phyloP scores from a whole-genome alignment of 768 basidiomycete genomes.

The Flagelloscypha sp. region DNA sequence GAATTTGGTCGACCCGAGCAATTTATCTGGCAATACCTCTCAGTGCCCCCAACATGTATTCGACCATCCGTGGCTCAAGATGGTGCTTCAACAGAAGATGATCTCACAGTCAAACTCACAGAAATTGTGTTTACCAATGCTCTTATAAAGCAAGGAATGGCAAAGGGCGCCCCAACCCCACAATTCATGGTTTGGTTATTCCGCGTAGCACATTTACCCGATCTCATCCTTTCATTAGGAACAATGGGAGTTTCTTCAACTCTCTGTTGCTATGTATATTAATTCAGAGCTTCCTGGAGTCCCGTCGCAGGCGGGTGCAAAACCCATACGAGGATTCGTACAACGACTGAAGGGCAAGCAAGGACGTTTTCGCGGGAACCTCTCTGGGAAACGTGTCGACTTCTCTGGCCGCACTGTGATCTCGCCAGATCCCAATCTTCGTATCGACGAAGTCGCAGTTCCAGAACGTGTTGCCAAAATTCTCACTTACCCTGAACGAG shows the following conservation, averaged over 20 bases:
- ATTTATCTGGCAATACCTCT: constrained; percentile 98
- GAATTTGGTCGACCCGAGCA: constrained; percentile 89
- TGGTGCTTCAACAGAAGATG: constrained; percentile 97
- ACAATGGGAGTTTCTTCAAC: constrained; percentile 96
- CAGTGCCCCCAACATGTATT: constrained; percentile 96
- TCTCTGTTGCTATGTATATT: constrained; percentile 95
- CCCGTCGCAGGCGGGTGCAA: constrained; percentile 76
- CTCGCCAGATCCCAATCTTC: constrained; percentile 96
- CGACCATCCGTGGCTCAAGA: constrained; percentile 96
- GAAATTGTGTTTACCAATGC: constrained; percentile 95
- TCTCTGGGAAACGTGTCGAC: constrained; percentile 98
- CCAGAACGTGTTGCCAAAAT: constrained; percentile 93
- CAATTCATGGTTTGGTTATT: constrained; percentile 72
- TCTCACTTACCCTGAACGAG: constrained; percentile 93
- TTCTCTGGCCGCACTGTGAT: constrained; percentile 98
- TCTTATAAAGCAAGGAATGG: constrained; percentile 82
- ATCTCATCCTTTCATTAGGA: constrained; percentile 41
- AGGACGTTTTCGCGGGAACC: constrained; percentile 95
- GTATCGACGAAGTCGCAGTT: constrained; percentile 97
- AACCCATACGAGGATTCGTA: constrained; percentile 95
- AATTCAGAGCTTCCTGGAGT: constrained; percentile 96
- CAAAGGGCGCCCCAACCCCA: constrained; percentile 79
- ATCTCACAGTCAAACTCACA: constrained; percentile 92
- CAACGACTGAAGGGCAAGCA: constrained; percentile 98
- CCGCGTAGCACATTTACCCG: not conserved